Base-by-base conservation (phyloP, 2,329 filamentous ascomycete species). In the Blastomyces parvus region DNA sequence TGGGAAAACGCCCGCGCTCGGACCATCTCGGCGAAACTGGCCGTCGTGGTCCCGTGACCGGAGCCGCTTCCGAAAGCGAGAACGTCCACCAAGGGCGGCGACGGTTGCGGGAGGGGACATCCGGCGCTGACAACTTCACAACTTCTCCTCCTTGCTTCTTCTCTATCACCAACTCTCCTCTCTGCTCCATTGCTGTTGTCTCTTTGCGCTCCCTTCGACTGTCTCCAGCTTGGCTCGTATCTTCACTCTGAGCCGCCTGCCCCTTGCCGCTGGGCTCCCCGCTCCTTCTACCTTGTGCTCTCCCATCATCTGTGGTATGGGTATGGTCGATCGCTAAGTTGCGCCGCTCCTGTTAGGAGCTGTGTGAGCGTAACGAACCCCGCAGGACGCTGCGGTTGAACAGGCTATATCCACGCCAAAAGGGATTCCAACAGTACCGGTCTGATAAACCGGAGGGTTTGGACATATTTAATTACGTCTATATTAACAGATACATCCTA, bases 301-400 rank as follows among this genome's bases (percentile, higher is more conserved):
- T 55, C 30, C 61, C 59, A 36, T 50, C 62, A 33, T 11, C 48
- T 58, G 30, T 60, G 36, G 67, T 62, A 71, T 72, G 70, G 63
- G 66, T 65, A 60, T 68, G 63, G 63, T 67, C 66, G 66, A 69
- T 63, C 65, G 63, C 64, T 70, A 66, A 69, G 63, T 62, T 67
- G 68, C 64, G 67, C 63, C 67, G 67, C 68, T 68, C 68, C 66
- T 66, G 64, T 65, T 66, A 60, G 70, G 68, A 72, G 72, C 69
- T 70, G 66, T 62, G 63, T 62, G 63, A 69, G 67, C 65, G 62
- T 55, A 64, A 44, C 48, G 66, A 69, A 73, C 69, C 8, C 67
- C 66, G 64, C 64, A 72, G 52, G 68, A n/a, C 62, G 64, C 61
- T 64, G 65, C 64, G 66, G 63, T 67, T 70, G 68, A 69, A 68